Conservation (phyloP, 164 flowering plant species). For the Liquidambar formosana region DNA sequence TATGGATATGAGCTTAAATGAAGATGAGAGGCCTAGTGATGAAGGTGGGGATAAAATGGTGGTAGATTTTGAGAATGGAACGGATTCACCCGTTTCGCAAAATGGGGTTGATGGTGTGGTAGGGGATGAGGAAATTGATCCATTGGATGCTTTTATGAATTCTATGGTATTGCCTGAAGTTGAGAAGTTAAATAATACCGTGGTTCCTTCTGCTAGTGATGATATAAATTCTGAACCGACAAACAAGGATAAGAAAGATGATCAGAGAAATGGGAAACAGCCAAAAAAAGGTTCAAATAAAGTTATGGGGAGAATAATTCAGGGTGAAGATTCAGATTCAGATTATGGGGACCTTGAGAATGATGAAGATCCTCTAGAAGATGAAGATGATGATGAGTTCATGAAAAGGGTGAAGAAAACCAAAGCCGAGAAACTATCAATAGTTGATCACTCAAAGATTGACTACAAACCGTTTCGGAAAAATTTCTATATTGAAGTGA, state of each 20-base stretch:
- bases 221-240: constrained; percentile 25
- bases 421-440: constrained; percentile 82
- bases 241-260: constrained; percentile 35
- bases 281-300: constrained; percentile 41
- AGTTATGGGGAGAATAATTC: constrained; percentile 78
- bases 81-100: constrained; percentile 15
- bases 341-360: constrained; percentile 66
- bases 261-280: constrained; percentile 33
- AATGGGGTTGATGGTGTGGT: constrained; percentile 33
- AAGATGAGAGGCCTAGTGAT: constrained; percentile 26
- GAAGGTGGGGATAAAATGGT: constrained; percentile 45
- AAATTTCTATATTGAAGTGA: constrained; percentile 90
- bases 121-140: constrained; percentile 86
- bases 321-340: constrained; percentile 86
- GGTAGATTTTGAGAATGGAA: constrained; percentile 44
- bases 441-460: constrained; percentile 94
- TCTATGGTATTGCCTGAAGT: constrained; percentile 93
- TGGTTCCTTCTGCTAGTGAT: constrained; percentile 23
- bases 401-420: constrained; percentile 97
- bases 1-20: constrained; percentile 51
- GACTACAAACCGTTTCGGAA: constrained; percentile 78
- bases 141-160: constrained; percentile 96
- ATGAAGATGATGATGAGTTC: constrained; percentile 95
- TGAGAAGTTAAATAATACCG: constrained; percentile 51
- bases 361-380: constrained; percentile 57